phyloP scores from a whole-genome alignment of 768 basidiomycete genomes.

The Phlebiopsis flavidoalba region DNA sequence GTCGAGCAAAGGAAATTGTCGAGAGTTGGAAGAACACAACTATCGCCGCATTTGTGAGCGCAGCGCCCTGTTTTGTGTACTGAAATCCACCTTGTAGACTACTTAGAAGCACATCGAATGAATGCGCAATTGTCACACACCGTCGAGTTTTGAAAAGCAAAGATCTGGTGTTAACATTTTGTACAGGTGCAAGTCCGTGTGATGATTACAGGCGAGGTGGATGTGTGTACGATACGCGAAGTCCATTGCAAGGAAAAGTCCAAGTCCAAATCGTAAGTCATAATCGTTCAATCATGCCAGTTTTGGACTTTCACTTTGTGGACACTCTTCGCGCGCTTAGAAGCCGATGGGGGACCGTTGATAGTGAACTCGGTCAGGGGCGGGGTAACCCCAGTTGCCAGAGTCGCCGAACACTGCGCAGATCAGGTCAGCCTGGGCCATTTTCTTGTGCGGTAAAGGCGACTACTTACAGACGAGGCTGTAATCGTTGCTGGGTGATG shows the following conservation, averaged over 20 bases:
- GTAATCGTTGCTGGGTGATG: neutral
- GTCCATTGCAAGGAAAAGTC: neutral
- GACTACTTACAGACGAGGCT: constrained; percentile 22
- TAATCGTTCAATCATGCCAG: neutral
- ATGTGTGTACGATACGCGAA: neutral
- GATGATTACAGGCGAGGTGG: neutral
- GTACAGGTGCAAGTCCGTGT: neutral
- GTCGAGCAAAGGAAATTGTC: constrained; percentile 11
- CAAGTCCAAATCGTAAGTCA: neutral
- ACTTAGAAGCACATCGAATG: no score
- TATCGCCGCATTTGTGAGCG: neutral
- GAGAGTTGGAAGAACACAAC: neutral
- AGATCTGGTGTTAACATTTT: neutral
- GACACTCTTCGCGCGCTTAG: neutral
- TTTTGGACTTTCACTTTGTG: neutral
- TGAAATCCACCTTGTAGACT: neutral
- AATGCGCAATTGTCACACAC: neutral
- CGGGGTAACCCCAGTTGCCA: constrained; percentile 37
- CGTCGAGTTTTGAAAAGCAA: no score
- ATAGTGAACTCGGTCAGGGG: constrained; percentile 37
- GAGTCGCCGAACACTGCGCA: constrained; percentile 47
- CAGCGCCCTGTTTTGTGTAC: neutral
- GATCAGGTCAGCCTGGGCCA: constrained; percentile 29
- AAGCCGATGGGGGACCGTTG: constrained; percentile 1
- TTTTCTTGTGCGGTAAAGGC: no score